A percentile compares a stretch with the other conserved stretches of the same genome.
phyloP scores from a whole-genome alignment of 2,329 filamentous ascomycete species.

The Aspergillus ruber region DNA sequence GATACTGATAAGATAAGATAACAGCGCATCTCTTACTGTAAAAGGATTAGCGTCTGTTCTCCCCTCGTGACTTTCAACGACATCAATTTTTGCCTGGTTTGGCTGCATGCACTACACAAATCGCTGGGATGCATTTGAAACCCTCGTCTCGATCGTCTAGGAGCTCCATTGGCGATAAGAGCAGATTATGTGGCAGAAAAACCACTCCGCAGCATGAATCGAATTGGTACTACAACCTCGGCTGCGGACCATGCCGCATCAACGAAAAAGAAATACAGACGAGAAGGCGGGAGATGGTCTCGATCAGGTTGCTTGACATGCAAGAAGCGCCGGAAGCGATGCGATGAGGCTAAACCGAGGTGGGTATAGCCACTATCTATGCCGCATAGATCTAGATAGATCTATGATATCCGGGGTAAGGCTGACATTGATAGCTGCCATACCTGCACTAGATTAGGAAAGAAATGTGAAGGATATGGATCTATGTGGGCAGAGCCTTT shows the following conservation, averaged over 20 bases:
- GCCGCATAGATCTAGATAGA: not conserved
- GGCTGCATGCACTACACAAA: too few species aligned
- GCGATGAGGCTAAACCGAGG: conserved; percentile 33
- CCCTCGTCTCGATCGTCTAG: not conserved
- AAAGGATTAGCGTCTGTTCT: not conserved
- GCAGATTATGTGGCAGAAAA: not conserved
- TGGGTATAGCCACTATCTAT: conserved; percentile 7
- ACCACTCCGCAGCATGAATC: not conserved
- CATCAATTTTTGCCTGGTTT: not conserved
- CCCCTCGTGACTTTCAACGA: not conserved
- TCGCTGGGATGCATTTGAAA: not conserved
- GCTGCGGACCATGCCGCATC: not conserved
- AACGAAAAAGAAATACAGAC: conserved; percentile 16
- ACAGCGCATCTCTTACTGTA: conserved; percentile 2
- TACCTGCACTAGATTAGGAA: conserved; percentile 27
- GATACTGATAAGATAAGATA: not conserved
- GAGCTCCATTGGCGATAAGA: not conserved
- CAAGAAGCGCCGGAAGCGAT: conserved; percentile 33
- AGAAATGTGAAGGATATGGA: conserved; percentile 32
- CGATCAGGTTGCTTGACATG: conserved; percentile 36
- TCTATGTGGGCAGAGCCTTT: conserved; percentile 32
- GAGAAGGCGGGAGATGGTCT: conserved; percentile 29
- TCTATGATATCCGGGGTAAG: not conserved
- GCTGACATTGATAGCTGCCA: conserved; percentile 19
- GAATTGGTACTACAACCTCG: not conserved